Evolutionary conservation across 2,329 filamentous ascomycete genomes (phyloP).

Genomic region (Hypoxylon rubiginosum): DNA sequence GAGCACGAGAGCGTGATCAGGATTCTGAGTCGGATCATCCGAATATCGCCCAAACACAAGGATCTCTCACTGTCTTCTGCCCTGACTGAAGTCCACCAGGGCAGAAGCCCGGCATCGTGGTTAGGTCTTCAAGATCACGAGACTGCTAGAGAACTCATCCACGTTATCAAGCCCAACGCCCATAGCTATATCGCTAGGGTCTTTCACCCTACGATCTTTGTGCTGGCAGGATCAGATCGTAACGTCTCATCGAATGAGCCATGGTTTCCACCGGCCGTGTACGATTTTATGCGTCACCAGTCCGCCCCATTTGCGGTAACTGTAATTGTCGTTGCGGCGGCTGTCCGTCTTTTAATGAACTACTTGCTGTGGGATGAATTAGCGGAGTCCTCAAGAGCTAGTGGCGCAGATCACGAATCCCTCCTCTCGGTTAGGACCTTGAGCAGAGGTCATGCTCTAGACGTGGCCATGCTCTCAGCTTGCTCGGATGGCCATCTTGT

Average conservation of each 20-base stretch:
- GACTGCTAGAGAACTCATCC: conserved; percentile 81
- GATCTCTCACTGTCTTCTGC: conserved; percentile 55
- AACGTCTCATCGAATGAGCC: conserved; percentile 65
- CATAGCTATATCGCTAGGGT: conserved; percentile 81
- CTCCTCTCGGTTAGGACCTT: conserved; percentile 72
- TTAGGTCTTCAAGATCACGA: conserved; percentile 82
- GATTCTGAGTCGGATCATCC: conserved; percentile 54
- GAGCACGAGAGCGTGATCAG: conserved; percentile 66
- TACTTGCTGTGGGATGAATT: conserved; percentile 78
- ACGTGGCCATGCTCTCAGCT: conserved; percentile 74
- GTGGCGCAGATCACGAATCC: conserved; percentile 62
- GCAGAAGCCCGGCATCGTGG: conserved; percentile 82
- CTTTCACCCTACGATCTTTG: conserved; percentile 80
- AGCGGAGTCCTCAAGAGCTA: conserved; percentile 59
- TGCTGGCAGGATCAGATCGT: conserved; percentile 76
- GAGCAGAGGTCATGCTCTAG: conserved; percentile 74
- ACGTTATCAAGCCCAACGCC: conserved; percentile 78
- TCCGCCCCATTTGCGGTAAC: conserved; percentile 71
- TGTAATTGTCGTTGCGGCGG: conserved; percentile 72
- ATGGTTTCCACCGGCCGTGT: conserved; percentile 68
- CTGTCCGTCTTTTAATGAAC: conserved; percentile 78
- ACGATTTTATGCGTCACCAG: conserved; percentile 76
- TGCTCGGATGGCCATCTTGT: conserved; percentile 75
- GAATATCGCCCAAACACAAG: conserved; percentile 48
- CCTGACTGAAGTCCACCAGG: conserved; percentile 76